Conservation (phyloP, 352 stramenopile genomes). For the Globisporangium sylvaticum region DNA sequence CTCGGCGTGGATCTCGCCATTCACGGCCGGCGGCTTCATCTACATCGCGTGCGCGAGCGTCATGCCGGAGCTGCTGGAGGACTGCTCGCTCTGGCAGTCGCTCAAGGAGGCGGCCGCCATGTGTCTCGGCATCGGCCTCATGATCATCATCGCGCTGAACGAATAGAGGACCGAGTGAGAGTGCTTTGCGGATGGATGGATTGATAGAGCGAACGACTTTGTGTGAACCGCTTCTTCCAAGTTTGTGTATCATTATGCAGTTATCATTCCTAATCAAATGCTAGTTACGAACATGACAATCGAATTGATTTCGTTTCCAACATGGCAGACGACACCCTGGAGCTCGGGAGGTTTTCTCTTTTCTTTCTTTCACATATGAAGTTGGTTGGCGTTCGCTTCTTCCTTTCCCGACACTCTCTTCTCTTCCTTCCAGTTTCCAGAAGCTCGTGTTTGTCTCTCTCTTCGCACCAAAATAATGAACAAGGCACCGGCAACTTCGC, state of each 20-base stretch:
- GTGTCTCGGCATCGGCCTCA: slow-evolving; percentile 66
- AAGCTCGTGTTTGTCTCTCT: background rate
- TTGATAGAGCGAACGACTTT: background rate
- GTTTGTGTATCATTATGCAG: slow-evolving; percentile 5
- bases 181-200: background rate
- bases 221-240: background rate
- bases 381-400: background rate
- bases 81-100: slow-evolving; percentile 69
- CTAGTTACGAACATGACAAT: background rate
- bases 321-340: background rate
- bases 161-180: slow-evolving; percentile 30
- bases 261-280: slow-evolving; percentile 2
- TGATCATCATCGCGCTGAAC: slow-evolving; percentile 72
- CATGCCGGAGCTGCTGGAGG: slow-evolving; percentile 89
- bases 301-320: background rate
- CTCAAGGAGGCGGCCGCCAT: slow-evolving; percentile 67
- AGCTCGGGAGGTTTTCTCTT: background rate
- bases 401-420: background rate
- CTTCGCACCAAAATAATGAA: slow-evolving; percentile 6
- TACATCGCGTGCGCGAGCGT: slow-evolving; percentile 91
- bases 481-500: slow-evolving; percentile 19
- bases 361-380: background rate
- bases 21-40: slow-evolving; percentile 89
- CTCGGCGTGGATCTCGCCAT: slow-evolving; percentile 77
- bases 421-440: background rate